Percentiles rank a stretch among this genome's conserved stretches.
Evolutionary conservation across 345 rosid species (phyloP).

Genomic region (Rhizophora mangle): DNA sequence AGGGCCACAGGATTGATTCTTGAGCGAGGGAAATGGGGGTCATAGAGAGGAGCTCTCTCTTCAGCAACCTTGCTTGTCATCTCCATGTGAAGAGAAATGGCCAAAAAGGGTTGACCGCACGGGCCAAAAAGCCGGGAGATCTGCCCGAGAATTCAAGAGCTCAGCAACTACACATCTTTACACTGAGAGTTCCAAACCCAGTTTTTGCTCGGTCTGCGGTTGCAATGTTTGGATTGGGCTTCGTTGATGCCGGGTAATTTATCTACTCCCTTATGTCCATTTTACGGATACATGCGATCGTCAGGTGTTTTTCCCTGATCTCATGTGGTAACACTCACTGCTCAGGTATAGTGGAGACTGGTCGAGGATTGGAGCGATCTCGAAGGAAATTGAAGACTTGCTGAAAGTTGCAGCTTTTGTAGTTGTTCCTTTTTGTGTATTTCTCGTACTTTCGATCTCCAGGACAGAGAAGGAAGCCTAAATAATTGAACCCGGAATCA

Average conservation of each 20-base stretch:
- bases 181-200: conserved; percentile 12
- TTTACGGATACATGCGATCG: not conserved
- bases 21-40: conserved; percentile 26
- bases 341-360: conserved; percentile 87
- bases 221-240: conserved; percentile 57
- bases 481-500: not conserved
- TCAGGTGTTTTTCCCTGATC: no score
- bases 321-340: not conserved
- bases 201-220: conserved; percentile 39
- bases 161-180: not conserved
- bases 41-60: conserved; percentile 25
- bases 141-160: conserved; percentile 20
- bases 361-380: conserved; percentile 87
- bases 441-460: conserved; percentile 44
- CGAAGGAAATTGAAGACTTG: conserved; percentile 60
- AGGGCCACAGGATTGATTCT: not conserved
- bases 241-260: conserved; percentile 75
- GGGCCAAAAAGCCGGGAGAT: conserved; percentile 37
- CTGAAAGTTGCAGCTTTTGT: conserved; percentile 65
- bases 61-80: conserved; percentile 9
- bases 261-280: no score
- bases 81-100: conserved; percentile 16
- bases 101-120: conserved; percentile 5
- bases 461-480: conserved; percentile 26
- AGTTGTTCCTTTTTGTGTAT: conserved; percentile 64